These are phyloP conservation scores for Ustilago lituana DNA, from an alignment of 1,284 basidiomycete genomes.

Conservation along the genomic window DNA sequence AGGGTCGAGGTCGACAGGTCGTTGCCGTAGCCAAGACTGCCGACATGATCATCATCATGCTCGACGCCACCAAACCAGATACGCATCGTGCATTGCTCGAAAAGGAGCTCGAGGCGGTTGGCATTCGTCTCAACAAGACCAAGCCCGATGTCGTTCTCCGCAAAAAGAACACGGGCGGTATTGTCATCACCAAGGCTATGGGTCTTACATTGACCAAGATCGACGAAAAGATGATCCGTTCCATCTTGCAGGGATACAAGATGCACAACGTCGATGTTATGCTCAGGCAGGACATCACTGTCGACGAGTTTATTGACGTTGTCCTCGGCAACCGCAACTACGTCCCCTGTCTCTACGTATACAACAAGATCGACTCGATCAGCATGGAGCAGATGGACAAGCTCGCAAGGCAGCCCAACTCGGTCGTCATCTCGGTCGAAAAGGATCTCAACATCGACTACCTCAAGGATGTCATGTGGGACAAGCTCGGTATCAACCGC, in stretches of 20 bases:
- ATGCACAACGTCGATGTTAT: constrained; percentile 64
- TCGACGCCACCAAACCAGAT: constrained; percentile 96
- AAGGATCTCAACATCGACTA: constrained; percentile 90
- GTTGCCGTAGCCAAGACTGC: constrained; percentile 85
- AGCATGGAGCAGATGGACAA: constrained; percentile 77
- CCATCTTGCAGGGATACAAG: constrained; percentile 75
- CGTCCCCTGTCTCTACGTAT: constrained; percentile 88
- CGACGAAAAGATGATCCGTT: constrained; percentile 91
- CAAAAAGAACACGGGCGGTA: constrained; percentile 86
- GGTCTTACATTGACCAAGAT: constrained; percentile 89
- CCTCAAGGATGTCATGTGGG: constrained; percentile 88
- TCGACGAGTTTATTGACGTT: constrained; percentile 97
- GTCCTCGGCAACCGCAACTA: constrained; percentile 91
- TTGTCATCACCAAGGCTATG: constrained; percentile 70
- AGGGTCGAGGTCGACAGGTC: constrained; percentile 93
- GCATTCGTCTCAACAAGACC: constrained; percentile 88
- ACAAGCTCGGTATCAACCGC: constrained; percentile 56
- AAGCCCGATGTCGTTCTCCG: constrained; percentile 72
- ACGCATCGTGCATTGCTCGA: constrained; percentile 89
- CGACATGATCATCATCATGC: constrained; percentile 86
- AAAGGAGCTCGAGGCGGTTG: constrained; percentile 92
- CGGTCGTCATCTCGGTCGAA: constrained; percentile 93
- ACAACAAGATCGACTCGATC: constrained; percentile 74
- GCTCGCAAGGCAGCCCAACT: constrained; percentile 84
- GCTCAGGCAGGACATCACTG: constrained; percentile 74